phyloP scores from a whole-genome alignment of 176 grass and related monocot species.

The Oryza longistaminata region DNA sequence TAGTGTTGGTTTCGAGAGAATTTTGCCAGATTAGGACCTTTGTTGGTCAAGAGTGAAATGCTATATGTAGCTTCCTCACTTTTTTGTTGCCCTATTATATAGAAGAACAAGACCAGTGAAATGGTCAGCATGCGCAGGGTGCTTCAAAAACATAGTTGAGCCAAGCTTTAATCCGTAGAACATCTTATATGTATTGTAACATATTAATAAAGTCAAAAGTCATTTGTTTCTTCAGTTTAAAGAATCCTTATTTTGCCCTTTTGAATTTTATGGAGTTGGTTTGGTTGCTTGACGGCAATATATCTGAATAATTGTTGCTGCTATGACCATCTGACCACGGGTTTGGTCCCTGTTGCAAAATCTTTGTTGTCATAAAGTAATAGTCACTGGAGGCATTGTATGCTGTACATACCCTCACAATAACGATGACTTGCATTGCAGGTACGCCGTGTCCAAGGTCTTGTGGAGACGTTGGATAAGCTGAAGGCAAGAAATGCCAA shows the following conservation, averaged over 20 bases:
- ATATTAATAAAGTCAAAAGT: background rate
- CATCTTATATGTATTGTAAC: background rate
- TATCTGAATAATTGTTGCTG: background rate
- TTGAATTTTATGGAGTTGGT: background rate
- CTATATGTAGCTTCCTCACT: background rate
- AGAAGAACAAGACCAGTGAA: background rate
- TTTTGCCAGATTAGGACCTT: background rate
- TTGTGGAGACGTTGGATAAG: conserved; percentile 66
- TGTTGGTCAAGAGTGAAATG: background rate
- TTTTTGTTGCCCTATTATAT: background rate
- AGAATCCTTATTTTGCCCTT: background rate
- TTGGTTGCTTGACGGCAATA: background rate
- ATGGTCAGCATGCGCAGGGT: background rate
- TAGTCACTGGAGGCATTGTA: background rate
- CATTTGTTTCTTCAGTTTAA: background rate
- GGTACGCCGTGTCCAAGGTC: conserved; percentile 58
- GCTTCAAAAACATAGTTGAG: background rate
- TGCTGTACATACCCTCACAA: background rate
- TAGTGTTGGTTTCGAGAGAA: background rate
- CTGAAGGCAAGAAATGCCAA: conserved; percentile 72
- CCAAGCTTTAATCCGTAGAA: background rate
- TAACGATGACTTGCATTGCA: conserved; percentile 28
- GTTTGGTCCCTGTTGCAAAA: conserved; percentile 12
- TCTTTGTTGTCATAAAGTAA: background rate
- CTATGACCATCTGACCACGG: background rate